Base-by-base conservation (phyloP, 2,329 filamentous ascomycete species). In the Fusarium sp. region DNA sequence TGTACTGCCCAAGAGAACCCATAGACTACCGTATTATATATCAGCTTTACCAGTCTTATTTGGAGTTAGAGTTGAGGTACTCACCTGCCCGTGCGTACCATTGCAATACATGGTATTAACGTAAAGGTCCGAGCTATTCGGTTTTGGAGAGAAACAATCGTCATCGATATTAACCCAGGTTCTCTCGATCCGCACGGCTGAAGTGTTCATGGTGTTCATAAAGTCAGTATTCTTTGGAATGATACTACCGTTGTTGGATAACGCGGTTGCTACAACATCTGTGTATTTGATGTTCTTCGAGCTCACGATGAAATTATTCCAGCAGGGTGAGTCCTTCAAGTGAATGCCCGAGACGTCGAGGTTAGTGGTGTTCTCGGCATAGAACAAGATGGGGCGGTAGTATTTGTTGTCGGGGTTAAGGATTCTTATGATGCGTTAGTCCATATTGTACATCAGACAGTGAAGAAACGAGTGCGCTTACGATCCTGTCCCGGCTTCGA, bases 71-170 rank as follows among this genome's bases (percentile, higher is more conserved):
- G n/a, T 31, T 31, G 4, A 15, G 12, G 6, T 6, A 33, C 31
- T 33, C 5, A 33, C 31, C 31, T 33, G 31, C 7, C 31, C 8
- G 57, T 88, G 84, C 1, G 84, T 86, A 61, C 86, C 86, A 67
- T 89, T 87, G 73, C 87, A 89, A 79, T 86, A 89, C 75, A 89
- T 83, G 29, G 88, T 88, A 64, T 86, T 81, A 8, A 89, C 86
- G 50, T 86, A 83, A 29, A 89, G 78, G 59, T 89, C 85, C 23
- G 83, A 83, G 10, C 85, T 86, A 71, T 89, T 89, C 10, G 86
- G 84, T 75, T 89, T 89, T 9, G 87, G 85, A 3, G 85, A 87
- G 78, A 89, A 88, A 74, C 87, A 89, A 74, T 89, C 87, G 61
- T 89, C 85, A n/a, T 84, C 85, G 41, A 85, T 84, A 54, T 88